Base-by-base conservation (phyloP, 2,329 filamentous ascomycete species). In the Fusarium coffeatum region DNA sequence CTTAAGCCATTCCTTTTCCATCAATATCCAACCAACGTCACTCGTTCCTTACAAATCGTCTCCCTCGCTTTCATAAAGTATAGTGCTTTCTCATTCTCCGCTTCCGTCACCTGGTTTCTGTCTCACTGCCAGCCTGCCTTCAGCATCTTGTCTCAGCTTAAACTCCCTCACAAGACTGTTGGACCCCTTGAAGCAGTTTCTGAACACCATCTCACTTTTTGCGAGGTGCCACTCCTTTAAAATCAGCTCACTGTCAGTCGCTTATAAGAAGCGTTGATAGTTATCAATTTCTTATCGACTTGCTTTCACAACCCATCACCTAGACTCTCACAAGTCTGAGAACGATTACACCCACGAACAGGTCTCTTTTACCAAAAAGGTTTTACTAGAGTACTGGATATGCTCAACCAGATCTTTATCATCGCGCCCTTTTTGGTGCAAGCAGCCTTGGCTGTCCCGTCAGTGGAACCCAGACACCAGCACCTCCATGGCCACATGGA, bases 391-490 rank as follows among this genome's bases (percentile, higher is more conserved):
- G 20, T 34, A 58, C 25, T 54, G 41, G 57, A 58, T 23, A 77
- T 78, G 74, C 68, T 74, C 47, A 70, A 68, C 25, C 47, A 57
- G 43, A 54, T 78, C 30, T 32, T 76, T 30, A 47, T 68, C 6
- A 55, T 64, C 20, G 68, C 72, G 45, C 73, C 74, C 15, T 64
- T 79, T 15, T 66, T 79, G 74, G 74, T 72, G 30, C 67, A 72
- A 47, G 49, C 64, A 49, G 72, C 59, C 9, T 28, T 72, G 32
- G 76, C 71, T 40, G 68, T 59, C 27, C 71, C 72, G 8, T 62
- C 70, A 45, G 72, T 73, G 23, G 63, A 67, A 55, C 55, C 59
- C 13, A 66, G 51, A 25, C 64, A 62, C 27, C 61, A 66, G 45
- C 60, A 74, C 46, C 60, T 66, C n/a, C 68, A 71, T 59, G 60